A percentile compares a stretch with the other conserved stretches of the same genome.
phyloP scores from a whole-genome alignment of 805 yeast genomes.

The Ogataea salicorniae region DNA sequence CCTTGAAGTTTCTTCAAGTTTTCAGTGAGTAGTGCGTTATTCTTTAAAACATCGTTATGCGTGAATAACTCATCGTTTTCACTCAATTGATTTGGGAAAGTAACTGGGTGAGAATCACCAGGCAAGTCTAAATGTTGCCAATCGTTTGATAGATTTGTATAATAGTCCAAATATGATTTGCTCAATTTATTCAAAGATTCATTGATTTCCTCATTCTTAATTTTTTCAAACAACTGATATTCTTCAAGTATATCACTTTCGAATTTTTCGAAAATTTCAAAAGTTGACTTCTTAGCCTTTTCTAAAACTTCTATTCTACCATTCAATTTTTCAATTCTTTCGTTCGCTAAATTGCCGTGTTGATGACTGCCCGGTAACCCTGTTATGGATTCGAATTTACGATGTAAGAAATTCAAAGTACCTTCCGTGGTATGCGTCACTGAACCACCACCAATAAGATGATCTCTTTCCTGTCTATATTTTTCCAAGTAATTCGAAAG shows the following conservation, averaged over 20 bases:
- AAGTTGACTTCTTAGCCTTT: constrained; percentile 39
- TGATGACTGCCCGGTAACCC: constrained; percentile 33
- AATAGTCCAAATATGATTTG: constrained; percentile 70
- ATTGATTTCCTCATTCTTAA: constrained; percentile 74
- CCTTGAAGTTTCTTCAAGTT: constrained; percentile 14
- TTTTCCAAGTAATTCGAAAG: constrained; percentile 71
- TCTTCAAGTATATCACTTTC: constrained; percentile 45
- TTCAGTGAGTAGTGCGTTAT: constrained; percentile 21
- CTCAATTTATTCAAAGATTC: constrained; percentile 67
- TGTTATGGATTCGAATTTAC: constrained; percentile 47
- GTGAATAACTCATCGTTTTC: constrained; percentile 23
- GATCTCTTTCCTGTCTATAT: constrained; percentile 57
- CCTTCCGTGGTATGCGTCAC: constrained; percentile 33
- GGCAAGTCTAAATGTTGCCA: constrained; percentile 47
- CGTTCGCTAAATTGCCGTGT: constrained; percentile 38
- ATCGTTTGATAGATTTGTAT: constrained; percentile 57
- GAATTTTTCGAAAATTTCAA: constrained; percentile 40
- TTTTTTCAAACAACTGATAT: constrained; percentile 66
- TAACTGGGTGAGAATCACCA: background rate
- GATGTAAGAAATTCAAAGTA: constrained; percentile 32
- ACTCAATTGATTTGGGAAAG: constrained; percentile 16
- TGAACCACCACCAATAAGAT: constrained; percentile 31
- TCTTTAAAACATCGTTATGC: constrained; percentile 24
- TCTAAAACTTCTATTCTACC: constrained; percentile 38
- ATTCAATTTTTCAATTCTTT: constrained; percentile 37